Evolutionary conservation across 257 asterid species (phyloP), one percentile per base, ranked within the genome.

Genomic region (Solanum tarijense): DNA sequence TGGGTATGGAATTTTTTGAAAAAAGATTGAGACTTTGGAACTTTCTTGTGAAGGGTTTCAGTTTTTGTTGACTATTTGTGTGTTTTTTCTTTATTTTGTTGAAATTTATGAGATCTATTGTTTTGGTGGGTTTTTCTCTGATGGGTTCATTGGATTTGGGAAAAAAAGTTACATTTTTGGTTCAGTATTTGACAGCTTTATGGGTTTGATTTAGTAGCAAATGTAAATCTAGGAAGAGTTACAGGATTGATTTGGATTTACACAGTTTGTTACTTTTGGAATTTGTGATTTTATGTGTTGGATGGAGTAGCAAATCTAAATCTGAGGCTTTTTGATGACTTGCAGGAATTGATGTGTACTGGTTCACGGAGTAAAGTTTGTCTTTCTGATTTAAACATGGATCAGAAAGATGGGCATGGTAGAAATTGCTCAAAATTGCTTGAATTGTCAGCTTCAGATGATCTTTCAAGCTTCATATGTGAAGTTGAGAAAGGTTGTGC

Each of bases 361-460:
- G 93, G 89, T 89, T 92, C 94, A 72, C 91, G 92, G 88, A 87
- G 38, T 65, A 89, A 88, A 23, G 89, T 87, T 74, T 84, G 89
- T 87, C 86, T 90, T 52, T 85, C 68, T 73, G 90, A 92, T 88
- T 46, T 89, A 65, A 89, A 87, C 36, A 96, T 94, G 98, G 96
- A 93, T 7, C 83, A 83, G 48, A 90, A 91, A 73, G 89, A 32
- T 16, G 90, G 55, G 86, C 0, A 5, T 87, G 62, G 29, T 38
- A 89, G 85, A 74, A 90, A 25, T 20, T 93, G 95, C 91, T 93
- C 99, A 12, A 93, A 92, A 38, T 90, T 96, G 92, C 98, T 96
- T 13, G 99, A 96, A 88, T 86, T 94, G 13, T 94, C 98, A 25
- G 99, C 99, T 35, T 83, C 89, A 25, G 98, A 96, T 87, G 96